Base-by-base conservation (phyloP, 2,329 filamentous ascomycete species). In the Biscogniauxia mediterranea region DNA sequence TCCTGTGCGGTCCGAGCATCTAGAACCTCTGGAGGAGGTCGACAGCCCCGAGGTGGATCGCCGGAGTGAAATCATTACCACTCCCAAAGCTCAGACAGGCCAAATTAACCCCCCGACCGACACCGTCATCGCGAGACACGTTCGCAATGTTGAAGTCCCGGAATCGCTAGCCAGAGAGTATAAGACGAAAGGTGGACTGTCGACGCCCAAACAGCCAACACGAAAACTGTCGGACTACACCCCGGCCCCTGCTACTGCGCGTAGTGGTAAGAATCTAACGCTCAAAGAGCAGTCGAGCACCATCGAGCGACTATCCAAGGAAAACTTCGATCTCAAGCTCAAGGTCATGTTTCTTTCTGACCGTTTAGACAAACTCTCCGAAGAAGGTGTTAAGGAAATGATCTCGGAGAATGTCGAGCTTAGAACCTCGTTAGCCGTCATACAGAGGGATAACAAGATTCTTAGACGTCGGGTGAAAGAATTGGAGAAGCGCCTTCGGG, bases 331-430 rank as follows among this genome's bases (percentile, higher is more conserved):
- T 74, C 80, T 98, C 59, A 97, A 98, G 77, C 88, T 98, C 77
- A 96, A 97, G 74, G 95, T 98, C 66, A 96, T 97, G 82, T 99
- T 97, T 72, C 84, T 99, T 55, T 96, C 94, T 70, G 92, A 98
- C 75, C 90, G 94, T 1, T 80, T 99, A 20, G 93, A 96, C 76
- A 95, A 94, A 73, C 85, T 96, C 51, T 97, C 93, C 1, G 94
- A 98, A 74, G 94, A 98, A 77, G 93, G 93, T 65, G 89, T 99
- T 74, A 96, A 96, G 78, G 94, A 97, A 74, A 96, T 97, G 89
- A 96, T 98, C 69, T 93, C 92, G 52, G 94, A 97, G 76, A 99
- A 97, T 70, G 94, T 98, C 4, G 93, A 97, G 73, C 84, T 98
- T 55, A 95, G 96, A 76, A 97, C 94, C 0, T 92, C 91, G 63